Conservation (phyloP, 1,284 basidiomycete species). For the Meira nashicola region DNA sequence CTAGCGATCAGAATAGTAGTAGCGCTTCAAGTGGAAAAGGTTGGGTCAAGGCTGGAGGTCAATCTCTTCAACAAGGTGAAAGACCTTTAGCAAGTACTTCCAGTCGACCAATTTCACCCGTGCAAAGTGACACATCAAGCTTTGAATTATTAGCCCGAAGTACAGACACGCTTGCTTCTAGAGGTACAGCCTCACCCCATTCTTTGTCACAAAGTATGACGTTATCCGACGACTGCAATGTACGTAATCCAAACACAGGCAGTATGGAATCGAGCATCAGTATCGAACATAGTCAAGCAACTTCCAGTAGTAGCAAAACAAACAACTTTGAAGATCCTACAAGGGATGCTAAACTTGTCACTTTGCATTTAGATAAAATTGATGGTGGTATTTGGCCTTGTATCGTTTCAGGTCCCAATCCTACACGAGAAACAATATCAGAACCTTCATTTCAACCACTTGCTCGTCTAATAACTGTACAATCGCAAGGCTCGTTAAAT, state of each 20-base stretch:
- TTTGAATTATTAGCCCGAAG: slow-evolving; percentile 1
- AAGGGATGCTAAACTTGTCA: slow-evolving; percentile 6
- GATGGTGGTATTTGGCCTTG: slow-evolving; percentile 16
- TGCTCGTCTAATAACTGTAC: not conserved
- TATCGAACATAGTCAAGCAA: not conserved
- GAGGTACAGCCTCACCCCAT: not conserved
- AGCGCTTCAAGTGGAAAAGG: not conserved
- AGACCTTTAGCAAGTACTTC: not conserved
- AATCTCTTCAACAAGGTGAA: too few relatives aligned
- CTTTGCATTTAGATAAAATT: slow-evolving; percentile 10
- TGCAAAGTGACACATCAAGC: slow-evolving; percentile 6
- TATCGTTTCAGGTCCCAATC: slow-evolving; percentile 10
- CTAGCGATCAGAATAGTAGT: slow-evolving; percentile 1
- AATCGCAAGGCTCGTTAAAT: not conserved
- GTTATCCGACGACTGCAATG: not conserved
- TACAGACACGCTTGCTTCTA: not conserved
- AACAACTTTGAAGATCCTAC: not conserved
- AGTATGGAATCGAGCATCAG: slow-evolving; percentile 9
- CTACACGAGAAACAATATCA: not conserved
- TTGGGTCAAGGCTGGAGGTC: too few relatives aligned
- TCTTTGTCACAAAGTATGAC: not conserved
- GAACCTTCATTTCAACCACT: not conserved
- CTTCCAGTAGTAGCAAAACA: slow-evolving; percentile 6
- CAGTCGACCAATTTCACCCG: not conserved
- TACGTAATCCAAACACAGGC: not conserved